These are phyloP conservation scores for Ogataea trehalophila DNA, from an alignment of 805 yeast genomes.

Conservation along the genomic window DNA sequence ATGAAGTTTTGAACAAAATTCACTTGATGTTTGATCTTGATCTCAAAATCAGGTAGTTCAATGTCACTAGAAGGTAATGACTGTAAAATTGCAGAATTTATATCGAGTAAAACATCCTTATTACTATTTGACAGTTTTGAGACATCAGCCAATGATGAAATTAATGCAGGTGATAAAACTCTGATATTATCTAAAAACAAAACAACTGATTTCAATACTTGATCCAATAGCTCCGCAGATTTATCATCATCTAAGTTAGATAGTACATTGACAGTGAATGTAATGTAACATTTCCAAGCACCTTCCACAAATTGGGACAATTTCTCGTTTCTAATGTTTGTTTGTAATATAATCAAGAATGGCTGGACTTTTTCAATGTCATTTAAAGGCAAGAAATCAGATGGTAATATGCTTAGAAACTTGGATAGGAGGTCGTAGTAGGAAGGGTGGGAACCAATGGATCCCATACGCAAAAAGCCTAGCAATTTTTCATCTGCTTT, in stretches of 20 bases:
- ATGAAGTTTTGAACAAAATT: conserved; percentile 23
- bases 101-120: conserved; percentile 19
- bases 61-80: conserved; percentile 20
- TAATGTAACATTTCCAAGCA: conserved; percentile 27
- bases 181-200: conserved; percentile 16
- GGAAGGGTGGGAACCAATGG: conserved; percentile 45
- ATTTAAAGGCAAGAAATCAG: conserved; percentile 11
- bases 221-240: conserved; percentile 2
- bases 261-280: conserved; percentile 5
- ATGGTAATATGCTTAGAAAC: conserved; percentile 19
- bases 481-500: conserved; percentile 39
- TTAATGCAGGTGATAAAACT: conserved; percentile 7
- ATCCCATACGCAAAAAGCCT: conserved; percentile 47
- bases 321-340: conserved; percentile 22
- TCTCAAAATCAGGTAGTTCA: conserved; percentile 10
- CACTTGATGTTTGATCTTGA: conserved; percentile 6
- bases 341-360: conserved; percentile 13
- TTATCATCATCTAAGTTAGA: conserved; percentile 3
- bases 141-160: conserved; percentile 7
- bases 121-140: conserved; percentile 12
- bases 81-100: conserved; percentile 18
- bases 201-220: conserved; percentile 10
- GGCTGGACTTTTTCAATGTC: conserved; percentile 5
- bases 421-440: conserved; percentile 36
- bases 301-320: conserved; percentile 14